A percentile compares a stretch with the other conserved stretches of the same genome.
phyloP scores from a whole-genome alignment of 2,329 filamentous ascomycete genomes.

The Fusarium tanahbumbuense region DNA sequence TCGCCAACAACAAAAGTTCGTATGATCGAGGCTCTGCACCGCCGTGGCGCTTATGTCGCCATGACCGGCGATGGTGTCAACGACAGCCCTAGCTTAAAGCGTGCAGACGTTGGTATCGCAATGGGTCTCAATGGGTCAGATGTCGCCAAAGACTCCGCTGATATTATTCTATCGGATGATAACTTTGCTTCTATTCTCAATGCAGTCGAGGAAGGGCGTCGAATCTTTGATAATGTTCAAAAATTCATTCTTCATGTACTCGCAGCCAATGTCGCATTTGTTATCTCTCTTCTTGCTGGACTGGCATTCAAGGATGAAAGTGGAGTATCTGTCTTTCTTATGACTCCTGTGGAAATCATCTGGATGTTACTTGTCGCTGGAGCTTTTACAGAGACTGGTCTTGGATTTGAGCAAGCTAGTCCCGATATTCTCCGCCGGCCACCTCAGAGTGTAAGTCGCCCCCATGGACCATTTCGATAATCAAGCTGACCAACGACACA shows the following conservation, averaged over 20 bases:
- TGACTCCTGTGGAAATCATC: constrained; percentile 77
- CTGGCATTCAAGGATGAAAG: constrained; percentile 74
- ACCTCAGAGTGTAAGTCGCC: constrained; percentile 54
- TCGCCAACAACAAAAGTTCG: constrained; percentile 77
- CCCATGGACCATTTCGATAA: background rate
- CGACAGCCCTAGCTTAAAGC: constrained; percentile 74
- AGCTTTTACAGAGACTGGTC: constrained; percentile 76
- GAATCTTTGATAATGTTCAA: constrained; percentile 78
- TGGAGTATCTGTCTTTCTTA: constrained; percentile 74
- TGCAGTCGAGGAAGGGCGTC: constrained; percentile 71
- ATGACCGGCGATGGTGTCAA: constrained; percentile 81
- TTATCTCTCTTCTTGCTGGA: constrained; percentile 73
- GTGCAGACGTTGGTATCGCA: constrained; percentile 75
- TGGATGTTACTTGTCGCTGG: constrained; percentile 82
- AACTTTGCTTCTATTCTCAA: constrained; percentile 65
- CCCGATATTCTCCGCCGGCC: constrained; percentile 74
- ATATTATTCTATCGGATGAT: constrained; percentile 76
- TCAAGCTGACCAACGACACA: constrained; percentile 17
- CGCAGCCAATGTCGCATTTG: constrained; percentile 75
- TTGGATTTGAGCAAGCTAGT: constrained; percentile 75
- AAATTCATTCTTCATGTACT: constrained; percentile 76
- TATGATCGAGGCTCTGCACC: constrained; percentile 79
- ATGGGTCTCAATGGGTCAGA: constrained; percentile 74
- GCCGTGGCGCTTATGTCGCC: constrained; percentile 69
- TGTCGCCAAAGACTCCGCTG: constrained; percentile 74